Evolutionary conservation across 768 basidiomycete species (phyloP).

Genomic region (Nidularia sp.): DNA sequence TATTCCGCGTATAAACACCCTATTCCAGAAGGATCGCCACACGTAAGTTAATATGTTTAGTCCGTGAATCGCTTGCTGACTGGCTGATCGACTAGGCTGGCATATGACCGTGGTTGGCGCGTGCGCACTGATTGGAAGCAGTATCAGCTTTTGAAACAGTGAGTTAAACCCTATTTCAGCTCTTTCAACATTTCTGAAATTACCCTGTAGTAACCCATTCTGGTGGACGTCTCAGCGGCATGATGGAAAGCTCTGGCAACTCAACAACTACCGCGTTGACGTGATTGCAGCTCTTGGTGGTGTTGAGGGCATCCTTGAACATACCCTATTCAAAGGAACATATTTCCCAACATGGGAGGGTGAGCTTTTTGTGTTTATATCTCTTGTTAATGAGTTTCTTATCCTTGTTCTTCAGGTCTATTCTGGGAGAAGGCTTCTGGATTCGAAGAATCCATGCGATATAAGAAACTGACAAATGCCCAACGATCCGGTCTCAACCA

Average conservation of each 20-base stretch:
- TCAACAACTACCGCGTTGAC: slow-evolving; percentile 98
- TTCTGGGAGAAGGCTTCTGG: slow-evolving; percentile 99
- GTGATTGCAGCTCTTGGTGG: slow-evolving; percentile 97
- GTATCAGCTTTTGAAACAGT: slow-evolving; percentile 91
- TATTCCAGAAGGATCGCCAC: slow-evolving; percentile 98
- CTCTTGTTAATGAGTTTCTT: slow-evolving; percentile 1
- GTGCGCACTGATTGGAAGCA: slow-evolving; percentile 98
- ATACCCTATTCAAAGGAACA: slow-evolving; percentile 96
- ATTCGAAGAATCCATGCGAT: slow-evolving; percentile 94
- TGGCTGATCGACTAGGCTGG: slow-evolving; percentile 47
- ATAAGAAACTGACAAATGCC: slow-evolving; percentile 96
- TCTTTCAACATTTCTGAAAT: slow-evolving; percentile 3
- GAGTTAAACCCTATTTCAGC: slow-evolving; percentile 18
- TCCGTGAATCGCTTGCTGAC: neutral
- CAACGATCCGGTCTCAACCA: slow-evolving; percentile 97
- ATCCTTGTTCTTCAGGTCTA: slow-evolving; percentile 41
- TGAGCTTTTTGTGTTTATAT: slow-evolving; percentile 17
- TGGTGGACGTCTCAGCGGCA: slow-evolving; percentile 99
- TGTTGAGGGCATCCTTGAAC: slow-evolving; percentile 95
- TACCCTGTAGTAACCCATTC: slow-evolving; percentile 82
- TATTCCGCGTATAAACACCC: slow-evolving; percentile 96
- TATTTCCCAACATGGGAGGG: slow-evolving; percentile 98
- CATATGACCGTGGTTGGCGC: slow-evolving; percentile 99
- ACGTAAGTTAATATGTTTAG: slow-evolving; percentile 48
- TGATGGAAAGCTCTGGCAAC: slow-evolving; percentile 93